Evolutionary conservation across 441 rosid genomes (phyloP), one percentile per base, ranked within the genome.

Genomic region (Manihot esculenta): DNA sequence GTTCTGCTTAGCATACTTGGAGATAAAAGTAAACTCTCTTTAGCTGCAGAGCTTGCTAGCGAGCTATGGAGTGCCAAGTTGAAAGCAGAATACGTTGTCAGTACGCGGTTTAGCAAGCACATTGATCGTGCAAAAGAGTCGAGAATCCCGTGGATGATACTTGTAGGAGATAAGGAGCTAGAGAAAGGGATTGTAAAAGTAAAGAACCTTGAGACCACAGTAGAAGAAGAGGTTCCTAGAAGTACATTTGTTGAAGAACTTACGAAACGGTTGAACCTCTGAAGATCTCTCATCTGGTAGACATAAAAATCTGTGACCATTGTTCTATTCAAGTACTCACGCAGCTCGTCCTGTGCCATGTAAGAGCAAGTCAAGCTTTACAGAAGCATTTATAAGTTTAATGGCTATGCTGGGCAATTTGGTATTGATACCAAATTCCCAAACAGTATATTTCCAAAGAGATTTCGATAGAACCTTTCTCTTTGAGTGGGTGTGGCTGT

Each of bases 91-190:
- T 90, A 75, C 64, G 68, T 77, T 30, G 85, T 89, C 30, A 84
- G 81, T 64, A 90, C 85, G 71, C 86, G 89, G 72, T 81, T 81
- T n/a, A 75, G 51, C 65, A 90, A 89, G 84, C 92, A 85, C 80
- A 81, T 83, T 3, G 90, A 74, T 26, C 81, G 84, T 9, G 87
- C 90, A 14, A 76, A 62, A 61, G 84, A 81, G 23, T 81, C 86
- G 0, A 74, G 54, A 56, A 80, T 90, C 70, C 92, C 88, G 0
- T 90, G 86, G 90, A 84, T 89, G 96, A 87, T 90, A 10, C 79
- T 92, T 0, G 89, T 90, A 13, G 94, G 97, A 1, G 94, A 86
- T 41, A 78, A 75, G 27, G 97, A 88, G 75, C 77, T 88, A 63
- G 85, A 77, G 18, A 82, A 77, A 75, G 90, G 91, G 30, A 80